These are phyloP conservation scores for Sporobolus alterniflorus DNA, from an alignment of 202 grass and related monocot species.

Conservation along the genomic window DNA sequence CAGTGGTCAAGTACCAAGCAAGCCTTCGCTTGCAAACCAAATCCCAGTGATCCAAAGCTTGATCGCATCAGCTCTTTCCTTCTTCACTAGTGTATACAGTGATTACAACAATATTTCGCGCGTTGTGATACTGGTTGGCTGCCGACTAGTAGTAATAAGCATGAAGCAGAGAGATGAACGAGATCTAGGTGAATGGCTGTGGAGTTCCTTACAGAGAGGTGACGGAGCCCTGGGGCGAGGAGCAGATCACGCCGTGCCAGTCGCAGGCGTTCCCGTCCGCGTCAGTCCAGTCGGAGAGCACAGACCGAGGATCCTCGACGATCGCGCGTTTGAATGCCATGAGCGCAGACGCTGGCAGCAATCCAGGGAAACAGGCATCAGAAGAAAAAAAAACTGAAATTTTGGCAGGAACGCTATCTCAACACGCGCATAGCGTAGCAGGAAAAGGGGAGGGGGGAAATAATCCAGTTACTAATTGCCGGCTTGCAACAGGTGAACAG, in stretches of 20 bases:
- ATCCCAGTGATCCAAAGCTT: slow-evolving; percentile 13
- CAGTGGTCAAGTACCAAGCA: slow-evolving; percentile 20
- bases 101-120: not conserved
- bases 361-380: slow-evolving; percentile 16
- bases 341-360: slow-evolving; percentile 54
- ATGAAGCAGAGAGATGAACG: slow-evolving; percentile 8
- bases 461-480: not conserved
- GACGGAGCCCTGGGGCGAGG: slow-evolving; percentile 57
- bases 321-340: slow-evolving; percentile 73
- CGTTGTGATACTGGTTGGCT: not conserved
- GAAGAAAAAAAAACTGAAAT: not conserved
- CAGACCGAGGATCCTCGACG: slow-evolving; percentile 78
- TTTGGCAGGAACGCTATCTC: slow-evolving; percentile 2
- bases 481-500: not conserved
- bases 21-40: slow-evolving; percentile 15
- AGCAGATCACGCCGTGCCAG: slow-evolving; percentile 92
- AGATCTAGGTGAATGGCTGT: slow-evolving; percentile 31
- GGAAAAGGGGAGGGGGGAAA: no score
- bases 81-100: not conserved
- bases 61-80: not conserved
- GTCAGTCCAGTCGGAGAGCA: slow-evolving; percentile 86
- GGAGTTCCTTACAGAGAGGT: slow-evolving; percentile 77
- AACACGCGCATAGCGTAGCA: no score
- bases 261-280: slow-evolving; percentile 69
- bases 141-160: not conserved